Base-by-base conservation (phyloP, 2,329 filamentous ascomycete genomes). In the Colletotrichum kahawae region DNA sequence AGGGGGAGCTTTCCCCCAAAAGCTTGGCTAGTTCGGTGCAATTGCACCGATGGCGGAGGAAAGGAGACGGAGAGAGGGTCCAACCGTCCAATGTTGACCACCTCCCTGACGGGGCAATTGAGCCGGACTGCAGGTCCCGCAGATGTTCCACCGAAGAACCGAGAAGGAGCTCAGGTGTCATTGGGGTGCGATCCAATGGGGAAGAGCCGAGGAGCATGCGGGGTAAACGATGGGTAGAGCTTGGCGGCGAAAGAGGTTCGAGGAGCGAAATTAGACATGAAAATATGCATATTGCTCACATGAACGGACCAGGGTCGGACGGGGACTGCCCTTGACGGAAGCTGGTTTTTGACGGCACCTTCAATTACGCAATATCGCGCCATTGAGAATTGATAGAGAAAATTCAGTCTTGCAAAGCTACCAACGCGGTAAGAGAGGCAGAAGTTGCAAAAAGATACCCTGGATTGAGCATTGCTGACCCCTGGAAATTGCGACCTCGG, bases 101-200 rank as follows among this genome's bases (percentile, higher is more conserved):
- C 72, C 68, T 75, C 62, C 68, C 62, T 29, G 68, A 67, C 72
- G 67, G 72, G 62, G 68, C 21, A 75, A 75, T 75, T 75, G 27
- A 27, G 27, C 72, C 72, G 68, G 72, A 59, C 64, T 36, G 54
- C 71, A 75, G 62, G 72, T 72, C 62, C 72, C 68, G 68, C 72
- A 33, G 38, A 34, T 34, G 62, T 63, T 75, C 27, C 68, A 71
- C 72, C 72, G 72, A 75, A 36, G 67, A 24, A 34, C 18, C 68
- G 64, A 38, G 14, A 16, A 31, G 27, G 21, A 48, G 21, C 31
- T 31, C 29, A 31, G 31, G 43, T 24, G 29, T 27, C 31, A 16
- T 36, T 21, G n/a, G 16, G 31, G 16, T 33, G 72, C 72, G 68
- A 67, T 67, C 72, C 72, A 75, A 75, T 72, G 12, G 68, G 62